phyloP scores from a whole-genome alignment of 2,329 filamentous ascomycete species.

The Trichoderma sp. region DNA sequence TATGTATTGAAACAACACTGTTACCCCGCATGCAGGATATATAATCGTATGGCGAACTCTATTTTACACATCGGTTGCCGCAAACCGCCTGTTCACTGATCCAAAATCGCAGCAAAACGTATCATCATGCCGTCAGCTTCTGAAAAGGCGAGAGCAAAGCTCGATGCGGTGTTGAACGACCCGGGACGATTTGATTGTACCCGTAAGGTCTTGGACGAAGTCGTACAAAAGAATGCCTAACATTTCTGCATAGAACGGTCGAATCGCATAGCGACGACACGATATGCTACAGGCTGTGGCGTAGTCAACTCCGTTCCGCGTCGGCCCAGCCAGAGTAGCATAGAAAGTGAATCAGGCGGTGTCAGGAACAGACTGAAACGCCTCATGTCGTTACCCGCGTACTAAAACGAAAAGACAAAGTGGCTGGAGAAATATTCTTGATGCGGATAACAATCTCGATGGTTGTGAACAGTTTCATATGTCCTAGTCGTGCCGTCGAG shows the following conservation, averaged over 20 bases:
- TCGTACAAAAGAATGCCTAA: neutral
- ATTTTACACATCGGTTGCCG: neutral
- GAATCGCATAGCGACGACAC: slow-evolving; percentile 17
- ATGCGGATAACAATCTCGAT: neutral
- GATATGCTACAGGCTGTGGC: slow-evolving; percentile 6
- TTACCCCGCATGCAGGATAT: slow-evolving; percentile 15
- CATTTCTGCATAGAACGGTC: neutral
- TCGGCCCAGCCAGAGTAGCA: slow-evolving; percentile 7
- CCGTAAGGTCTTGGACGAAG: neutral
- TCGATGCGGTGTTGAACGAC: slow-evolving; percentile 15
- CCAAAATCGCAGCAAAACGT: neutral
- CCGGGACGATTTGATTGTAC: slow-evolving; percentile 6
- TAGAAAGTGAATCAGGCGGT: neutral
- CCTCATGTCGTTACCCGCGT: slow-evolving; percentile 1
- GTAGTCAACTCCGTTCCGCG: slow-evolving; percentile 10
- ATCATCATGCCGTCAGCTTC: slow-evolving; percentile 12
- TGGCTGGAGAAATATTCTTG: neutral
- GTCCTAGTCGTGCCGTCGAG: neutral
- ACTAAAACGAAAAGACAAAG: neutral
- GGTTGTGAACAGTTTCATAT: neutral
- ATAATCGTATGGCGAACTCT: neutral
- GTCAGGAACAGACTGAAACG: slow-evolving; percentile 1
- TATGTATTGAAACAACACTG: neutral
- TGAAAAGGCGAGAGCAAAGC: slow-evolving; percentile 10
- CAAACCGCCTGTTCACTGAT: neutral